Percentiles rank a stretch among this genome's conserved stretches.
phyloP scores from a whole-genome alignment of 768 basidiomycete species.

The Panaeolus cyanescens region DNA sequence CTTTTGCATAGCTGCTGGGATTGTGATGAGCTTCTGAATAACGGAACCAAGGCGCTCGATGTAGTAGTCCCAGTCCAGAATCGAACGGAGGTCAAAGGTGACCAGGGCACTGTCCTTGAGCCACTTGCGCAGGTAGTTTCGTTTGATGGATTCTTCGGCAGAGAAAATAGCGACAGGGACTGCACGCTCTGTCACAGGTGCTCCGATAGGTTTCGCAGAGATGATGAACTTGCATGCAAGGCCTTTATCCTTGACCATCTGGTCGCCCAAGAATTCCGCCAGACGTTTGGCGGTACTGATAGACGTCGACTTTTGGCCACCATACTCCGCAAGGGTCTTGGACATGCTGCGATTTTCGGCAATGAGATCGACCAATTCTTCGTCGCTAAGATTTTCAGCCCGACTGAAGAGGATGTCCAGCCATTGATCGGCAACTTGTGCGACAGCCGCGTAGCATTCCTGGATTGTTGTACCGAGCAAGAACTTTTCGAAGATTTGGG shows the following conservation, averaged over 20 bases:
- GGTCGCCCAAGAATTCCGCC: constrained; percentile 95
- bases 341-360: constrained; percentile 99
- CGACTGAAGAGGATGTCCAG: constrained; percentile 90
- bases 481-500: constrained; percentile 98
- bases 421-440: constrained; percentile 94
- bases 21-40: constrained; percentile 98
- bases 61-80: constrained; percentile 98
- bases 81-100: constrained; percentile 89
- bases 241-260: constrained; percentile 99
- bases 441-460: constrained; percentile 95
- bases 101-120: constrained; percentile 88
- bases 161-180: constrained; percentile 98
- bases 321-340: constrained; percentile 95
- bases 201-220: constrained; percentile 87
- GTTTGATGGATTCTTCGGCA: constrained; percentile 89
- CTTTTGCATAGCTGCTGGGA: constrained; percentile 98
- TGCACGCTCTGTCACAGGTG: constrained; percentile 96
- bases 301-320: constrained; percentile 94
- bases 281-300: constrained; percentile 95
- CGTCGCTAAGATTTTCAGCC: constrained; percentile 82
- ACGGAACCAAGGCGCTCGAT: constrained; percentile 97
- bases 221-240: constrained; percentile 99
- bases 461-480: constrained; percentile 89
- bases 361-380: constrained; percentile 96
- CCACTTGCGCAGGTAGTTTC: constrained; percentile 92